Evolutionary conservation across 768 basidiomycete genomes (phyloP).

Genomic region (Tricholoma furcatifolium): DNA sequence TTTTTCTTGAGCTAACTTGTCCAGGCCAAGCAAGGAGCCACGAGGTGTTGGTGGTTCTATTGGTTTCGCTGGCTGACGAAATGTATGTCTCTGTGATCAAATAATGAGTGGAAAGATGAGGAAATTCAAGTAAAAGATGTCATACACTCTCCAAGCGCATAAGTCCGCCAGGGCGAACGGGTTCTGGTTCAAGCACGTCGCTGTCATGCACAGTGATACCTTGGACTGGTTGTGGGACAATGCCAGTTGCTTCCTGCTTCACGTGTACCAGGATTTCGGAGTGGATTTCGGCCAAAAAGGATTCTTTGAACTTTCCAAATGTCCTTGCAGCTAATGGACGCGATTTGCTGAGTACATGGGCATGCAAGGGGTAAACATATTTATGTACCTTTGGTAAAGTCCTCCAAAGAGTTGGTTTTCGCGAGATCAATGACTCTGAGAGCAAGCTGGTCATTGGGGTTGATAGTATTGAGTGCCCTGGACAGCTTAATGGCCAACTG

Average conservation of each 20-base stretch:
- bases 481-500: slow-evolving; percentile 78
- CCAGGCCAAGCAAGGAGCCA: slow-evolving; percentile 81
- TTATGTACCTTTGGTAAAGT: slow-evolving; percentile 65
- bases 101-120: background rate
- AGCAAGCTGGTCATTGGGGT: slow-evolving; percentile 83
- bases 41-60: slow-evolving; percentile 78
- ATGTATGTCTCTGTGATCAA: slow-evolving; percentile 66
- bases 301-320: slow-evolving; percentile 86
- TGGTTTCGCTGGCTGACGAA: slow-evolving; percentile 71
- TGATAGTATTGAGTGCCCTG: slow-evolving; percentile 72
- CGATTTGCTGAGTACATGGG: slow-evolving; percentile 1
- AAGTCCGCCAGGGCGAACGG: slow-evolving; percentile 74
- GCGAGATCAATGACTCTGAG: slow-evolving; percentile 79
- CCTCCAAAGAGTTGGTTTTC: slow-evolving; percentile 58
- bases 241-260: slow-evolving; percentile 59
- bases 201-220: slow-evolving; percentile 78
- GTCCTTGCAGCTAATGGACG: slow-evolving; percentile 57
- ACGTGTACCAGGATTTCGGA: slow-evolving; percentile 73
- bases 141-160: slow-evolving; percentile 63
- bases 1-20: slow-evolving; percentile 88
- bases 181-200: slow-evolving; percentile 83
- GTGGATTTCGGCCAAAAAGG: slow-evolving; percentile 77
- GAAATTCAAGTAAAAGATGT: slow-evolving; percentile 3
- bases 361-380: slow-evolving; percentile 1
- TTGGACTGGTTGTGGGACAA: slow-evolving; percentile 57